phyloP scores from a whole-genome alignment of 257 asterid genomes.

The Scutellaria galericulata region DNA sequence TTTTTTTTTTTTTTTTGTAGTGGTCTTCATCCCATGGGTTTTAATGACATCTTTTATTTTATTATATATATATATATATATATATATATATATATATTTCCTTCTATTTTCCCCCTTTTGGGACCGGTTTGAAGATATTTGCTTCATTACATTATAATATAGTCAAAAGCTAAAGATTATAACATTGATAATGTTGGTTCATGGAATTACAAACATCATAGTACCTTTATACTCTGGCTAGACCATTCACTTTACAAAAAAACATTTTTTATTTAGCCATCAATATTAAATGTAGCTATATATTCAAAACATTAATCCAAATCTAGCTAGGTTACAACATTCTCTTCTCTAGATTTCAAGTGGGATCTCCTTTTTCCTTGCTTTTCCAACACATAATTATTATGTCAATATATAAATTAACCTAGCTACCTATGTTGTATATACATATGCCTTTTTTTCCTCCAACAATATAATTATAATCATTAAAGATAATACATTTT shows the following conservation, averaged over 20 bases:
- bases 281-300: neutral
- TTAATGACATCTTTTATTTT: too few relatives aligned
- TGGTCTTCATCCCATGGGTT: neutral
- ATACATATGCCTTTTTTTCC: too few relatives aligned
- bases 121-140: neutral
- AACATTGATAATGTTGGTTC: constrained; percentile 26
- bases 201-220: constrained; percentile 19
- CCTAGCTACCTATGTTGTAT: too few relatives aligned
- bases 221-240: neutral
- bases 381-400: constrained; percentile 10
- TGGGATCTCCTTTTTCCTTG: neutral
- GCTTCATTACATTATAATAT: neutral
- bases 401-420: neutral
- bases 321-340: neutral
- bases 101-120: too few relatives aligned
- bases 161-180: constrained; percentile 3
- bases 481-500: too few relatives aligned
- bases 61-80: too few relatives aligned
- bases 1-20: neutral
- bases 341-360: constrained; percentile 13
- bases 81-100: too few relatives aligned
- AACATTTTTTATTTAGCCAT: neutral
- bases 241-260: neutral
- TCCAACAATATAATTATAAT: too few relatives aligned
- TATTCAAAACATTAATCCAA: neutral